Percentiles rank a stretch among this genome's conserved stretches.
Evolutionary conservation across 352 stramenopile genomes (phyloP).

Genomic region (Thraustochytrium striatum): DNA sequence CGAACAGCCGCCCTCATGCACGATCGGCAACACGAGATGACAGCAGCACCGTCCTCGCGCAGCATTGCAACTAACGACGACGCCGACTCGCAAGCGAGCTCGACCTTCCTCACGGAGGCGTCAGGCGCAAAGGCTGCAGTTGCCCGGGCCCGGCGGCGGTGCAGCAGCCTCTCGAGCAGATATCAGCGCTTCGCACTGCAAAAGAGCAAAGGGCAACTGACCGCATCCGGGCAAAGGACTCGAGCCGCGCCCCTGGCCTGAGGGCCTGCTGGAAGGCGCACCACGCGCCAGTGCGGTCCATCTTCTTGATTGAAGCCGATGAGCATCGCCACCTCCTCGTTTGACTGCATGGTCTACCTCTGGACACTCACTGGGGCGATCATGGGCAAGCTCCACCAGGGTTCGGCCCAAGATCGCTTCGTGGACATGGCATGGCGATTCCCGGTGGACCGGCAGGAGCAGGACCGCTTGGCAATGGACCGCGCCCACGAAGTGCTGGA

Average conservation of each 20-base stretch:
- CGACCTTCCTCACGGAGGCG: no score
- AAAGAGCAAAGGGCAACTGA: no score
- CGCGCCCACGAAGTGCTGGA: neutral
- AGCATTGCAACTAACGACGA: no score
- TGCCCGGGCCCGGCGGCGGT: no score
- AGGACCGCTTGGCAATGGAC: neutral
- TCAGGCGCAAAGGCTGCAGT: no score
- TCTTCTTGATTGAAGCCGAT: neutral
- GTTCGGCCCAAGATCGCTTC: constrained; percentile 32
- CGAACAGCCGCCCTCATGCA: neutral
- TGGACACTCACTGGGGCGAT: neutral
- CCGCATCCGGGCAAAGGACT: no score
- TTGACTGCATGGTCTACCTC: constrained; percentile 15
- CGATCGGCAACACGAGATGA: neutral
- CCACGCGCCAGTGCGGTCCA: neutral
- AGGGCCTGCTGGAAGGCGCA: constrained; percentile 11
- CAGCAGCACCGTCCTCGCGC: neutral
- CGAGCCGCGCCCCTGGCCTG: no score
- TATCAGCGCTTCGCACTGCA: no score
- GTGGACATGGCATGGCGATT: constrained; percentile 4
- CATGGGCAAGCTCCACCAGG: constrained; percentile 19
- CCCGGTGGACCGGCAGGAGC: neutral
- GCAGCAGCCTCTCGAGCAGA: no score
- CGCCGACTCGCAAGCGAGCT: no score
- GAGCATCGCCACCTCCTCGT: constrained; percentile 24